Evolutionary conservation across 257 asterid species (phyloP), one percentile per base, ranked within the genome.

Genomic region (Solanum ossicruentum): DNA sequence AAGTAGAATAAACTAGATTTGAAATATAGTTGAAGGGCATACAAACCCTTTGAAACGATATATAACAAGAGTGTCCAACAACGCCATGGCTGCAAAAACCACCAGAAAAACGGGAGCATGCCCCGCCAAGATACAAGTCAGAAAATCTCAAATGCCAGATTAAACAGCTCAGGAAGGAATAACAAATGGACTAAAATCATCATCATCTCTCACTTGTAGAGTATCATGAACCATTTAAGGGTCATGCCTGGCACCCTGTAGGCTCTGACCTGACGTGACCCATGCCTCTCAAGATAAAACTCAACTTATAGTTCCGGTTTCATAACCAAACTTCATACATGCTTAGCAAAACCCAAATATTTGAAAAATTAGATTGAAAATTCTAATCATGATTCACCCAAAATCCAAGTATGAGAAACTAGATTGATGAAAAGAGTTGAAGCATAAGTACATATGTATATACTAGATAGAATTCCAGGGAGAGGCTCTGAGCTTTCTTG

Each of bases 41-140:
- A 49, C 51, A 54, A 49, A 49, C 12, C 54, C 54, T 49, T 49
- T 49, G 54, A 49, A 49, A 49, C 4, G 13, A 49, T 11, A 49
- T 9, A 12, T 49, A 49, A 4, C 41, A 36, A n/a, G n/a, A 36
- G 41, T 4, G 41, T 36, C 7, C 5, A n/a, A 6, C 41, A 60
- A 60, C 16, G 11, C 86, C 88, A 86, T 86, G 88, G 88, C 86
- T 77, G 86, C 86, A 83, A 47, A 77, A 28, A 47, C 57, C 73
- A 28, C 63, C 71, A 80, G 61, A 86, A 79, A 86, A 77, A 54
- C 89, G 75, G 87, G 16, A 18, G 86, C 81, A 84, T 54, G 87
- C 92, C 92, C 87, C 10, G 86, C 92, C 94, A 91, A 91, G 94
- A 85, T 86, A 89, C 90, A 85, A 88, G 81, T 84, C 86, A 28